Evolutionary conservation across 148 eudicot genomes (phyloP), one percentile per base, ranked within the genome.

Genomic region (Diospyros kaki): DNA sequence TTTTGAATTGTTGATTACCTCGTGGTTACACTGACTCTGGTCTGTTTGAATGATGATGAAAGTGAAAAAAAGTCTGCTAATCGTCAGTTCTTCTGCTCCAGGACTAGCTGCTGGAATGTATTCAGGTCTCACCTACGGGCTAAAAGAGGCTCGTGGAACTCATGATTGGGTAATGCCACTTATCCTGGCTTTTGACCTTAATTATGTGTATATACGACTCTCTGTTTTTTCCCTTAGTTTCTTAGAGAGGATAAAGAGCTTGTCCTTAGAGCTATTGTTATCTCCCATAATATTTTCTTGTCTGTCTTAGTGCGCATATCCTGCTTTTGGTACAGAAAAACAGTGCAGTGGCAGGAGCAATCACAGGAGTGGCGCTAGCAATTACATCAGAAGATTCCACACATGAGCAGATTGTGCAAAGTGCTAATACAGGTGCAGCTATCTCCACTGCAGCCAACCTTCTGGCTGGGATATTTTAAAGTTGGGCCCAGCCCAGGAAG

Each of bases 361-460:
- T 95, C 5, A 93, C 97, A 0, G 97, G 98, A 13, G 84, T 89
- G 68, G 91, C 97, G 2, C 41, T 92, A 14, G 92, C 98, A 7
- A 54, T 92, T 72, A 92, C 93, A 9, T 50, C 91, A 0, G 90
- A 90, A 1, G 84, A 83, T 51, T 77, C 88, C 6, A 86, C 92
- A 0, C 98, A 90, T 55, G 97, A 92, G 77, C 96, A 92, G 63
- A 83, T 95, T 12, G 92, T 95, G 89, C 96, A 92, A 55, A 90
- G 89, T 6, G 98, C 98, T 5, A 90, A 90, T 42, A 92, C 97
- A 1, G 97, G 98, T 58, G 98, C 98, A 10, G 98, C 98, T 17
- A 71, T 95, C 66, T 93, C 98, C 54, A 84, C 98, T 15, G 92
- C 98, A 14, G 97, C 97, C 3, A 89, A 89, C 74, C 88, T 95